Percentiles rank a stretch among this genome's conserved stretches.
phyloP scores from a whole-genome alignment of 108 stramenopile genomes.

The Cyclostephanos tholiformis region DNA sequence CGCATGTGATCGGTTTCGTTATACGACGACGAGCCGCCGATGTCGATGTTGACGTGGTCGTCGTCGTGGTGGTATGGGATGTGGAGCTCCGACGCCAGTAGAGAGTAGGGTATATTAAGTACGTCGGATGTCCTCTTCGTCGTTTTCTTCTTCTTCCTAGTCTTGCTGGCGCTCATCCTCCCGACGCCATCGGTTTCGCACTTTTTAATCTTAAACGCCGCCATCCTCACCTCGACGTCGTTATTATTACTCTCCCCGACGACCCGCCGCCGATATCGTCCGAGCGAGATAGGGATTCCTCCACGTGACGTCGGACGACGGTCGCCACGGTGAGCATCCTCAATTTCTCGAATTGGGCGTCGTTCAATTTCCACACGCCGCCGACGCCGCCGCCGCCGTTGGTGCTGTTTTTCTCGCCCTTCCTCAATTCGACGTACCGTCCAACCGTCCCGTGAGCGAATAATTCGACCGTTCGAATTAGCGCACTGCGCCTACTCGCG shows the following conservation, averaged over 20 bases:
- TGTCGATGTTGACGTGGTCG: too few species aligned
- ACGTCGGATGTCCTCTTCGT: background rate
- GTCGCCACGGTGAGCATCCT: slow-evolving; percentile 46
- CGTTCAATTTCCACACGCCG: slow-evolving; percentile 43
- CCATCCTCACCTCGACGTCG: slow-evolving; percentile 14
- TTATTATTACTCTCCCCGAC: background rate
- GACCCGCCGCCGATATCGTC: background rate
- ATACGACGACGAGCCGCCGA: too few species aligned
- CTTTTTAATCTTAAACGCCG: background rate
- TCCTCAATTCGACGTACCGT: slow-evolving; percentile 24
- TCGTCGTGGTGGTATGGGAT: slow-evolving; percentile 9
- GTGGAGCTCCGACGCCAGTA: slow-evolving; percentile 21
- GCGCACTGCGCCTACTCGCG: slow-evolving; percentile 2
- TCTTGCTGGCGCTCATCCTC: too few species aligned
- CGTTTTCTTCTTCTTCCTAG: background rate
- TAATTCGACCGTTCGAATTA: slow-evolving; percentile 28
- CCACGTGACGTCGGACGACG: slow-evolving; percentile 17
- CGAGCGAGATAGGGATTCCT: too few species aligned
- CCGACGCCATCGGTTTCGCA: too few species aligned
- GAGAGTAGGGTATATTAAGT: slow-evolving; percentile 38
- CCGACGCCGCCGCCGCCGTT: background rate
- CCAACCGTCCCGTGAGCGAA: slow-evolving; percentile 36
- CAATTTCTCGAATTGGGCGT: slow-evolving; percentile 43
- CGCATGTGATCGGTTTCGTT: slow-evolving; percentile 27
- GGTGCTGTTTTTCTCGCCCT: too few species aligned